phyloP scores from a whole-genome alignment of 257 asterid genomes.

The Solanum stenotomum region DNA sequence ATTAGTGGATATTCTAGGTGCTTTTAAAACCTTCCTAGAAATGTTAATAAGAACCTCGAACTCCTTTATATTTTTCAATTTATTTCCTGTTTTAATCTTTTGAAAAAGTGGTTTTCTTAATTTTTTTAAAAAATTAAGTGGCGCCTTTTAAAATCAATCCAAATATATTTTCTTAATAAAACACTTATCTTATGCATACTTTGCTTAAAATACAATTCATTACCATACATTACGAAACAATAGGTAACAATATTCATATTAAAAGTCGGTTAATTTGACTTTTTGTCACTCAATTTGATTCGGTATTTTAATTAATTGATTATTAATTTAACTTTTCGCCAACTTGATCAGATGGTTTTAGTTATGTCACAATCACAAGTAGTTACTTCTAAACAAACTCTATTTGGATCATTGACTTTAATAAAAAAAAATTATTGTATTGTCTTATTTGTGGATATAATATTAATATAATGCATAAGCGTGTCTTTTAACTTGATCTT shows the following conservation, averaged over 20 bases:
- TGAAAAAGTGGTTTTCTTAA: no score
- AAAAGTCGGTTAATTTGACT: neutral
- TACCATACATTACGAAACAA: neutral
- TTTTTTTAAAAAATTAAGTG: no score
- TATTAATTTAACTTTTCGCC: neutral
- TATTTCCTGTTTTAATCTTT: no score
- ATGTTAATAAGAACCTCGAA: no score
- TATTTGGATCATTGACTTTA: neutral
- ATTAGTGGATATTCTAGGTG: no score
- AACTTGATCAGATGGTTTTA: neutral
- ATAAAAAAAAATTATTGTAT: no score
- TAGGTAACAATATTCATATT: neutral
- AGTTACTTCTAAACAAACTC: neutral
- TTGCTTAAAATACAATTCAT: neutral
- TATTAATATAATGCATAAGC: neutral
- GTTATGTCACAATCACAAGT: neutral
- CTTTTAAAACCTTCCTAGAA: no score
- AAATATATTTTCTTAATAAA: no score
- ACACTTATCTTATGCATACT: neutral
- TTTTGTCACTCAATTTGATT: no score
- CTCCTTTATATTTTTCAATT: no score
- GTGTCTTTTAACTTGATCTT: neutral
- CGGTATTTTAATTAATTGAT: neutral
- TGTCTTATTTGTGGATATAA: neutral
- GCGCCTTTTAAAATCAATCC: no score